Evolutionary conservation across 2,329 filamentous ascomycete species (phyloP).

Genomic region (Curvularia sp.): DNA sequence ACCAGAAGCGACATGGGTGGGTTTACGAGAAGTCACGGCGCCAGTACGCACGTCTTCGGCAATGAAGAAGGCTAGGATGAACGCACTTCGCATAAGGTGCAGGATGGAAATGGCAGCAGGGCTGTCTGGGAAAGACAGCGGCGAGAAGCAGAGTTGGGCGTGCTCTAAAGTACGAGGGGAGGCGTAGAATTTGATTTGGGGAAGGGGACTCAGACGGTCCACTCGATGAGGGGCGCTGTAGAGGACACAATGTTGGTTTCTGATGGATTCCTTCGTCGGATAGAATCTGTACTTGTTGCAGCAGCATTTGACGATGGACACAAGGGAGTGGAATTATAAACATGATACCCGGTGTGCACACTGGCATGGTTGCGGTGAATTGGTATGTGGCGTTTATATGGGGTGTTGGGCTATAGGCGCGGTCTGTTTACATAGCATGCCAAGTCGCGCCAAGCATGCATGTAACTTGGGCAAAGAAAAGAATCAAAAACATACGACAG

Average conservation of each 20-base stretch:
- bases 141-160: slow-evolving; percentile 32
- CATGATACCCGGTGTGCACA: slow-evolving; percentile 18
- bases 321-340: slow-evolving; percentile 19
- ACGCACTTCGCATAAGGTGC: slow-evolving; percentile 42
- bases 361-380: slow-evolving; percentile 8
- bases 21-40: slow-evolving; percentile 34
- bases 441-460: no score
- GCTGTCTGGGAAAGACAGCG: slow-evolving; percentile 19
- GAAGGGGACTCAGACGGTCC: neutral
- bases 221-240: neutral
- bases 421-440: neutral
- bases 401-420: slow-evolving; percentile 6
- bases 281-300: slow-evolving; percentile 25
- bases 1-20: slow-evolving; percentile 32
- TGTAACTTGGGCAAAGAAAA: no score
- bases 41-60: slow-evolving; percentile 38
- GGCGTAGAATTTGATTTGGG: slow-evolving; percentile 3
- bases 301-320: slow-evolving; percentile 12
- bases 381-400: slow-evolving; percentile 15
- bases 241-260: slow-evolving; percentile 4
- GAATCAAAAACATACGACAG: no score
- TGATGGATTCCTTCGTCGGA: slow-evolving; percentile 19
- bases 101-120: slow-evolving; percentile 33
- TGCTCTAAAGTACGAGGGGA: slow-evolving; percentile 26
- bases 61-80: slow-evolving; percentile 40